Conservation (phyloP, 257 asterid species). For the Oldenlandia corymbosa region DNA sequence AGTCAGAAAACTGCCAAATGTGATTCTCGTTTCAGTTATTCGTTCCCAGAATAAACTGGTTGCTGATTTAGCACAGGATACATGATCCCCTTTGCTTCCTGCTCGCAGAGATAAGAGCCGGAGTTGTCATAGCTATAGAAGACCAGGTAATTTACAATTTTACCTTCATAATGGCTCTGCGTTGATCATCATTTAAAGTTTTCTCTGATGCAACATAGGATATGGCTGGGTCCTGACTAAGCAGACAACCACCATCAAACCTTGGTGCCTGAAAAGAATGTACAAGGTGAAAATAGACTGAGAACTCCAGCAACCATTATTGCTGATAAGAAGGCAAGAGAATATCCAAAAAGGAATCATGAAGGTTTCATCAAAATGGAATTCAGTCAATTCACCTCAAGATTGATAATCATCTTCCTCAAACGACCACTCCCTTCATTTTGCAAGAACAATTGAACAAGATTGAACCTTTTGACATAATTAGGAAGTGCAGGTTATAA, state of each 20-base stretch:
- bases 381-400: conserved; percentile 76
- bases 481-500: not conserved
- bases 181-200: conserved; percentile 87
- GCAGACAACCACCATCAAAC: conserved; percentile 81
- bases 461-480: conserved; percentile 64
- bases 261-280: conserved; percentile 63
- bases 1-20: conserved; percentile 13
- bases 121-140: not conserved
- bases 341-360: conserved; percentile 2
- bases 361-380: not conserved
- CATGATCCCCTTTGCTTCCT: not conserved
- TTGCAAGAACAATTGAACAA: conserved; percentile 73
- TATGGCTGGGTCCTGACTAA: conserved; percentile 94
- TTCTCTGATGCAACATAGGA: conserved; percentile 75
- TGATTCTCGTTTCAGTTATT: not conserved
- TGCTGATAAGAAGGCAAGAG: not conserved
- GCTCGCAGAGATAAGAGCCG: not conserved
- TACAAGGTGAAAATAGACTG: conserved; percentile 12
- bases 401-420: conserved; percentile 85
- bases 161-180: conserved; percentile 91
- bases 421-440: conserved; percentile 57
- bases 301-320: not conserved
- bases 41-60: not conserved
- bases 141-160: not conserved
- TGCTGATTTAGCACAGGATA: not conserved